phyloP scores from a whole-genome alignment of 1,139 yeast species.

The Taphrina deformans region DNA sequence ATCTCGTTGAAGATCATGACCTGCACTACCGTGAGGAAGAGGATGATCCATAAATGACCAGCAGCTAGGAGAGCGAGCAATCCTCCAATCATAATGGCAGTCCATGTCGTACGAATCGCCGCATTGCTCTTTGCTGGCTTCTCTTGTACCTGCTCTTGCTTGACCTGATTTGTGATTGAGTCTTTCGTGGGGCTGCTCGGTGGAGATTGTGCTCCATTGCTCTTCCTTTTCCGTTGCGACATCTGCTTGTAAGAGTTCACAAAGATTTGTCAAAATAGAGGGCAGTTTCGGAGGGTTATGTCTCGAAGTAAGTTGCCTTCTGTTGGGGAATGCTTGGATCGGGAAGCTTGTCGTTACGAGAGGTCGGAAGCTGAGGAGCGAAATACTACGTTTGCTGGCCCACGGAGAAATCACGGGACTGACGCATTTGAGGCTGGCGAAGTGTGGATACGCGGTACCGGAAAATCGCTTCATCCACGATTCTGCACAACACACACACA shows the following conservation, averaged over 20 bases:
- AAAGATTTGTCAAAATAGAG: too few relatives aligned
- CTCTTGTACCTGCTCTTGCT: neutral
- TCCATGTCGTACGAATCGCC: constrained; percentile 78
- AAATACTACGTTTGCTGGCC: neutral
- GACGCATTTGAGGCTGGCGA: neutral
- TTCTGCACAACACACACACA: too few relatives aligned
- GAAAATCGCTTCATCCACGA: neutral
- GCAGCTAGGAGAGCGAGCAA: constrained; percentile 73
- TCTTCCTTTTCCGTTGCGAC: constrained; percentile 17
- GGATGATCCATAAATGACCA: constrained; percentile 81
- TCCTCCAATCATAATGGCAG: constrained; percentile 80
- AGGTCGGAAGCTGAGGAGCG: neutral
- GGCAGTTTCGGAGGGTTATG: too few relatives aligned
- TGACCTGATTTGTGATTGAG: neutral
- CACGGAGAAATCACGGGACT: neutral
- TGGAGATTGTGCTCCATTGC: constrained; percentile 10
- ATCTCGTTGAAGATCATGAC: constrained; percentile 86
- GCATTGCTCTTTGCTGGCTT: constrained; percentile 24
- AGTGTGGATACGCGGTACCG: neutral
- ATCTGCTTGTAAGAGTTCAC: too few relatives aligned
- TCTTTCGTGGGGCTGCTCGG: constrained; percentile 1
- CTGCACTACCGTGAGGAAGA: constrained; percentile 70
- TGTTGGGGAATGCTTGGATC: neutral
- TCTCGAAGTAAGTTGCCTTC: too few relatives aligned
- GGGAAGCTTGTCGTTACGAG: too few relatives aligned